Conservation (phyloP, 805 yeast genomes). For the Ogataea paraovalis region DNA sequence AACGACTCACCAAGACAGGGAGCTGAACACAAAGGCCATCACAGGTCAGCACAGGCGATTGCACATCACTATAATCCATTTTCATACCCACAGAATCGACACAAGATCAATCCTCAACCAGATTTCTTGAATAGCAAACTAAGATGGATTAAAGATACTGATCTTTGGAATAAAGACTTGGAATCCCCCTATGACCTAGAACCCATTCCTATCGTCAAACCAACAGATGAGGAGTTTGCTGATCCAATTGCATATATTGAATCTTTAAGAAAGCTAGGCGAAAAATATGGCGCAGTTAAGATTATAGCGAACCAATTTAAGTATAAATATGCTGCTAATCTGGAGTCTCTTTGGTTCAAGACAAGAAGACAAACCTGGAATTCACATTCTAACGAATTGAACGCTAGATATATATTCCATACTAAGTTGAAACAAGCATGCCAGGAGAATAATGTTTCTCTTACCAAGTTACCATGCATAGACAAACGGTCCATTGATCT, state of each 20-base stretch:
- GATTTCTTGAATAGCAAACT: slow-evolving; percentile 29
- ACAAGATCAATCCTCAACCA: slow-evolving; percentile 41
- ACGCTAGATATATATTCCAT: slow-evolving; percentile 45
- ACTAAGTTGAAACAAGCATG: slow-evolving; percentile 38
- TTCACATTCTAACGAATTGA: slow-evolving; percentile 39
- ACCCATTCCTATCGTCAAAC: slow-evolving; percentile 52
- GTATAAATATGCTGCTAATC: slow-evolving; percentile 31
- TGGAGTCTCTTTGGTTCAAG: slow-evolving; percentile 49
- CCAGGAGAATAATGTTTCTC: slow-evolving; percentile 23
- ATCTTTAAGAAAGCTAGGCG: slow-evolving; percentile 47
- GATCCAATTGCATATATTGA: slow-evolving; percentile 70
- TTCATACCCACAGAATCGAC: slow-evolving; percentile 41
- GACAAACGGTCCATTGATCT: slow-evolving; percentile 66
- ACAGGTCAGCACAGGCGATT: slow-evolving; percentile 4
- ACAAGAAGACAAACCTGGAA: slow-evolving; percentile 46
- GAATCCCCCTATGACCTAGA: slow-evolving; percentile 4
- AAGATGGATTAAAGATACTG: slow-evolving; percentile 12
- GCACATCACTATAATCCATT: slow-evolving; percentile 42
- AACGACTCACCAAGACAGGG: slow-evolving; percentile 13
- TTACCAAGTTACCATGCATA: slow-evolving; percentile 55
- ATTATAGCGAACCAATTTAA: slow-evolving; percentile 48
- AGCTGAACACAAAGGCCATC: slow-evolving; percentile 3
- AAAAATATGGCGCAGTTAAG: slow-evolving; percentile 69
- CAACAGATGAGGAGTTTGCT: slow-evolving; percentile 50
- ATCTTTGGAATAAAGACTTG: background rate